A percentile compares a stretch with the other conserved stretches of the same genome.
These are phyloP conservation scores for Cucurbita ficifolia DNA, from an alignment of 306 rosid genomes.

Conservation along the genomic window DNA sequence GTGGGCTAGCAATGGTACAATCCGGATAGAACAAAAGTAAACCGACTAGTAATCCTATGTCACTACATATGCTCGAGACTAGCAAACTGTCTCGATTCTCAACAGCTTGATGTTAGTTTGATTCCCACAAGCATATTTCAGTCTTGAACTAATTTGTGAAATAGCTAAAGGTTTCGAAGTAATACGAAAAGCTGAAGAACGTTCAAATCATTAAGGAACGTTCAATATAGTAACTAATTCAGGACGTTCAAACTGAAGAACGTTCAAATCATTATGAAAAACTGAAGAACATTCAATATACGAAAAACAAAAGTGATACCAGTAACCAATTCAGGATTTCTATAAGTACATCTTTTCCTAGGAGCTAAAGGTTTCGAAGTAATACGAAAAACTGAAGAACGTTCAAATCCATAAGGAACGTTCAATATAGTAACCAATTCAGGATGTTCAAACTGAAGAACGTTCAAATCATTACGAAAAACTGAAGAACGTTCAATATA, in stretches of 20 bases:
- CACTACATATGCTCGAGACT: not conserved
- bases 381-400: not conserved
- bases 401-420: not conserved
- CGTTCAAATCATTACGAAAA: too few relatives aligned
- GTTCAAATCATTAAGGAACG: not conserved
- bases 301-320: not conserved
- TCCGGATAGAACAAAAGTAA: not conserved
- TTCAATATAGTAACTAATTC: too few relatives aligned
- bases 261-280: too few relatives aligned
- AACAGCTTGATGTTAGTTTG: not conserved
- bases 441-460: too few relatives aligned
- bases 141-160: not conserved
- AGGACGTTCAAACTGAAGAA: too few relatives aligned
- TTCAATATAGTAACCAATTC: too few relatives aligned
- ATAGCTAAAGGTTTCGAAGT: not conserved
- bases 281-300: not conserved
- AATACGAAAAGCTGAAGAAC: not conserved
- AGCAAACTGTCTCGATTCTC: not conserved
- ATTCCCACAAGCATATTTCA: not conserved
- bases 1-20: not conserved
- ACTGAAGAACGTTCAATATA: too few relatives aligned
- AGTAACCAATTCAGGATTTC: not conserved
- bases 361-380: not conserved
- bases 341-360: not conserved
- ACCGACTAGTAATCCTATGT: not conserved